Conservation (phyloP, 2,329 filamentous ascomycete genomes). For the Fusarium tupiense region DNA sequence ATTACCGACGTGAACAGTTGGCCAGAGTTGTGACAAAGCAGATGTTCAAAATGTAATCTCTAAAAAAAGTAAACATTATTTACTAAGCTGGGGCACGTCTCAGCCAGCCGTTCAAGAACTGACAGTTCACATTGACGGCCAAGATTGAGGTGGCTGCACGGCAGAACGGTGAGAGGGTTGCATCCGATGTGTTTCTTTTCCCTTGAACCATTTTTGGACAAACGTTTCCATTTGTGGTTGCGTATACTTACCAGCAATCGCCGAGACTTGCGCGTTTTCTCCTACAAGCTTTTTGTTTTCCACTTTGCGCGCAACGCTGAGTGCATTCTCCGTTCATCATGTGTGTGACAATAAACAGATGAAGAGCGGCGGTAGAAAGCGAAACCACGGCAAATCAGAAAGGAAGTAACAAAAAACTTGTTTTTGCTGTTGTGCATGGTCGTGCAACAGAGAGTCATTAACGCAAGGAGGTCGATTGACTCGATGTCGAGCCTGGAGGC, state of each 20-base stretch:
- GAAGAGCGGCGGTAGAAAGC: constrained; percentile 1
- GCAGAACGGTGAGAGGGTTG: constrained; percentile 27
- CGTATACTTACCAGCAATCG: background rate
- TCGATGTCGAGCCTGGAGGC: constrained; percentile 1
- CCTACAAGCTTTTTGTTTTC: background rate
- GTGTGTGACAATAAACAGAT: constrained; percentile 4
- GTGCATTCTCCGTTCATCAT: constrained; percentile 8
- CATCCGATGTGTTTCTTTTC: constrained; percentile 21
- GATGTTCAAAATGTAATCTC: background rate
- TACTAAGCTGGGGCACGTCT: constrained; percentile 23
- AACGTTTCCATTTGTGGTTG: constrained; percentile 13
- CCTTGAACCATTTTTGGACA: constrained; percentile 8
- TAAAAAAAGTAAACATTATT: constrained; percentile 6
- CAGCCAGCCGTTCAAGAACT: constrained; percentile 7
- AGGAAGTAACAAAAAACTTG: background rate
- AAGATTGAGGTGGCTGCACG: constrained; percentile 21
- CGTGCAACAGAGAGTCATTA: constrained; percentile 6
- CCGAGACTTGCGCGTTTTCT: background rate
- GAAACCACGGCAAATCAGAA: background rate
- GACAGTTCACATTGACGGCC: constrained; percentile 7
- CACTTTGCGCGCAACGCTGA: background rate
- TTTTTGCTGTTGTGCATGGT: constrained; percentile 17
- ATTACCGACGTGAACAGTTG: background rate
- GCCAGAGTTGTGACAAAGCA: background rate
- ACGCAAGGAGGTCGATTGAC: constrained; percentile 21